Percentiles rank a stretch among this genome's conserved stretches.
These are phyloP conservation scores for Beauveria brongniartii DNA, from an alignment of 2,329 filamentous ascomycete species.

Conservation along the genomic window DNA sequence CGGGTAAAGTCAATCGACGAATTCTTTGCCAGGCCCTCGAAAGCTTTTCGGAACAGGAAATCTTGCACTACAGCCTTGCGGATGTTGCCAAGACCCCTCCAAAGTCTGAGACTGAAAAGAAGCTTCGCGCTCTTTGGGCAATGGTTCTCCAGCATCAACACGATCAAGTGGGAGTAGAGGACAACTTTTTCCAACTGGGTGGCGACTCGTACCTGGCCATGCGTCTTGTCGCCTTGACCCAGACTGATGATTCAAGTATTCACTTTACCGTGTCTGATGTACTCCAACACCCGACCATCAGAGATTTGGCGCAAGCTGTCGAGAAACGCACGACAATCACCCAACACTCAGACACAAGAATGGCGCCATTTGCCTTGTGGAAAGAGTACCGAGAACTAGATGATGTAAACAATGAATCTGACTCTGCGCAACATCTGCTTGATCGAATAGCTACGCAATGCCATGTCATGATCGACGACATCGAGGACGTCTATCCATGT, in stretches of 20 bases:
- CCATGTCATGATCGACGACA: background rate
- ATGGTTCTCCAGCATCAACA: background rate
- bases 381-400: background rate
- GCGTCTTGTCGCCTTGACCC: background rate
- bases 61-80: background rate
- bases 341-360: background rate
- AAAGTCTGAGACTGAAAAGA: constrained; percentile 6
- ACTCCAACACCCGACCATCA: background rate
- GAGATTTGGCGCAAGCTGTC: constrained; percentile 8
- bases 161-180: constrained; percentile 1
- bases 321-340: background rate
- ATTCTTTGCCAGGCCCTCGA: constrained; percentile 1
- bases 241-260: background rate
- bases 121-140: constrained; percentile 4
- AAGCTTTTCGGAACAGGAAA: background rate
- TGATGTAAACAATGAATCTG: background rate
- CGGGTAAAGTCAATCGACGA: constrained; percentile 12
- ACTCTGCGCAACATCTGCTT: background rate
- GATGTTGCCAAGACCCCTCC: background rate
- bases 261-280: background rate
- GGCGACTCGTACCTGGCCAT: constrained; percentile 8
- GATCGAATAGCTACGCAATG: background rate
- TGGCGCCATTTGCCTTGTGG: constrained; percentile 4
- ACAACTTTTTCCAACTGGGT: background rate
- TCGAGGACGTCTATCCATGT: constrained; percentile 12